Base-by-base conservation (phyloP, 805 yeast species). In the Hanseniaspora singularis region DNA sequence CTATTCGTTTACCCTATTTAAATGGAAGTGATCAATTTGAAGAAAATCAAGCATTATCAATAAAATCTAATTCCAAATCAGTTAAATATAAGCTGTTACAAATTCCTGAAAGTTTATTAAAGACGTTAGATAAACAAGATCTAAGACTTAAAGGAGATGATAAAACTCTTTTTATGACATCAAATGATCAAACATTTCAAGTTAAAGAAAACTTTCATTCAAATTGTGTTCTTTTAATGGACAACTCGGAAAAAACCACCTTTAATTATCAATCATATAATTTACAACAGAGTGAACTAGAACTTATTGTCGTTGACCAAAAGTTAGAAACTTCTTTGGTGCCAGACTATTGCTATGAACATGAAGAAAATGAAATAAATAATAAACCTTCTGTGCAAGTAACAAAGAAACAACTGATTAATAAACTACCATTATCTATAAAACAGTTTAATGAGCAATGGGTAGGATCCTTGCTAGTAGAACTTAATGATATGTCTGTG, bases 161-260 rank as follows among this genome's bases (percentile, higher is more conserved):
- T 2, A 22, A 36, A 18, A 30, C 23, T 27, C 23, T 44, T 5
- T 44, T 30, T 26, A 59, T 86, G 14, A 80, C 88, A 50, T 73
- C 89, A 1, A 53, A 63, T 3, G 52, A 63, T 24, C 61, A 67
- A 42, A 81, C 94, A 0, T 87, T 75, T 73, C 66, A 68, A 38
- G 54, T 87, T 15, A 69, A 85, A 44, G 88, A 81, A 55, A 79
- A 82, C 66, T 84, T 85, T 57, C 96, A 89, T 60, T 82, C 96
- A 7, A 87, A 89, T 60, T 73, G 89, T 4, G 78, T 83, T n/a
- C 59, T 86, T 53, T 51, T 87, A 19, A 57, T 62, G 1, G 56
- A 52, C 12, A 55, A 51, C 4, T 41, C 50, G 14, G 31, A 49
- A 9, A 24, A 33, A n/a, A 32, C 18, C 19, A 40, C 53, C 48